Evolutionary conservation across 2,329 filamentous ascomycete genomes (phyloP).

Genomic region (Ceratocystis albifundus): DNA sequence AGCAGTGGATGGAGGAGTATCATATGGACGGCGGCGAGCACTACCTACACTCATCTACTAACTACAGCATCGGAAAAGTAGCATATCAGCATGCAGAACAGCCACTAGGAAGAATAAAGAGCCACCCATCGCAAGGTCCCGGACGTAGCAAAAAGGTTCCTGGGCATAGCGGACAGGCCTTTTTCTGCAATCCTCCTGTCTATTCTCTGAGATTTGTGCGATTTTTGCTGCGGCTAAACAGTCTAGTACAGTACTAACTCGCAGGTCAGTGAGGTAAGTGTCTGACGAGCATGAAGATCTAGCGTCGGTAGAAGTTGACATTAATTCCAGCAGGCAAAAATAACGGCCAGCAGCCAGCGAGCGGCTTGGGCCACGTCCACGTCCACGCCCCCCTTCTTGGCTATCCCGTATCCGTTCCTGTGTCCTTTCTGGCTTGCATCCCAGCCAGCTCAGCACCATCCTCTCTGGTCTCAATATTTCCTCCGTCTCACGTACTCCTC

Average conservation of each 20-base stretch:
- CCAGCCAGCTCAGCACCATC: no score
- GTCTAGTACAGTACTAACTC: neutral
- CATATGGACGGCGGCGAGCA: no score
- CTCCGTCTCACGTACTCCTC: no score
- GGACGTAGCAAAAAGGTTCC: neutral
- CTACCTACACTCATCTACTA: neutral
- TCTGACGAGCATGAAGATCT: neutral
- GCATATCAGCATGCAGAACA: neutral
- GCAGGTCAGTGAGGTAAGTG: neutral
- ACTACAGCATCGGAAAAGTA: neutral
- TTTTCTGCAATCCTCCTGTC: neutral
- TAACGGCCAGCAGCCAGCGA: no score
- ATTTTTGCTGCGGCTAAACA: neutral
- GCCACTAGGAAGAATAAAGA: conserved; percentile 2
- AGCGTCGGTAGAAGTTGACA: neutral
- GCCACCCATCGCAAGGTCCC: neutral
- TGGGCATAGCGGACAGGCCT: neutral
- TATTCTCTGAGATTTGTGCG: neutral
- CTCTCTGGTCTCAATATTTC: no score
- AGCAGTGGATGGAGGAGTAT: neutral
- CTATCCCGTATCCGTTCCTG: no score
- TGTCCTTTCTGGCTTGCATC: no score
- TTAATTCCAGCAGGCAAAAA: neutral
- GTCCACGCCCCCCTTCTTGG: no score
- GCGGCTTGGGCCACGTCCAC: no score